phyloP scores from a whole-genome alignment of 768 basidiomycete genomes.

The Boletus subparvulus region DNA sequence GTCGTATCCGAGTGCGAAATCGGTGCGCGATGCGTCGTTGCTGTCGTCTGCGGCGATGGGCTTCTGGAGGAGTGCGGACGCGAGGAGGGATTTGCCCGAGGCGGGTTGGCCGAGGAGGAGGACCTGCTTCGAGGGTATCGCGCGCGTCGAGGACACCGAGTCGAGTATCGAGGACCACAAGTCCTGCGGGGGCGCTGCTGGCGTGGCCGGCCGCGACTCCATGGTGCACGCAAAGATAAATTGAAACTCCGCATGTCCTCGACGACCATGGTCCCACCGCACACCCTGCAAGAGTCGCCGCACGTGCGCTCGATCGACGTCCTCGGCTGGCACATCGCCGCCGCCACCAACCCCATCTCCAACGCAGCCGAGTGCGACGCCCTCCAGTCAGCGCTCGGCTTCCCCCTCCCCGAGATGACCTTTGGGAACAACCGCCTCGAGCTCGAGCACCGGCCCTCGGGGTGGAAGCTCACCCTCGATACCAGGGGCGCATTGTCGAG shows the following conservation, averaged over 20 bases:
- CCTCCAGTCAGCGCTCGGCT: slow-evolving; percentile 59
- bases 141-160: slow-evolving; percentile 76
- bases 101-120: slow-evolving; percentile 79
- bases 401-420: slow-evolving; percentile 96
- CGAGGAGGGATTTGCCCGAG: slow-evolving; percentile 76
- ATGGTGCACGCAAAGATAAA: background rate
- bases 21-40: slow-evolving; percentile 58
- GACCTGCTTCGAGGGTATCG: slow-evolving; percentile 84
- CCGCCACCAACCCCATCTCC: slow-evolving; percentile 76
- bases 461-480: slow-evolving; percentile 66
- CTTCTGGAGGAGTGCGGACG: slow-evolving; percentile 71
- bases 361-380: slow-evolving; percentile 73
- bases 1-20: slow-evolving; percentile 90
- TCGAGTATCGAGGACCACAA: slow-evolving; percentile 94
- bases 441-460: slow-evolving; percentile 62
- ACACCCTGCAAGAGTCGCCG: slow-evolving; percentile 67
- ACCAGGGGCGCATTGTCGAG: slow-evolving; percentile 62
- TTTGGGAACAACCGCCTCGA: slow-evolving; percentile 82
- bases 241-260: background rate
- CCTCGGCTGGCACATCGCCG: slow-evolving; percentile 65
- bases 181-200: slow-evolving; percentile 73
- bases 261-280: slow-evolving; percentile 49
- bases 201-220: slow-evolving; percentile 65
- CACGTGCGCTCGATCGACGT: slow-evolving; percentile 70
- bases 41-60: slow-evolving; percentile 49